A percentile compares a stretch with the other conserved stretches of the same genome.
These are phyloP conservation scores for Trichoderma sp. DNA, from an alignment of 2,329 filamentous ascomycete species.

Conservation along the genomic window DNA sequence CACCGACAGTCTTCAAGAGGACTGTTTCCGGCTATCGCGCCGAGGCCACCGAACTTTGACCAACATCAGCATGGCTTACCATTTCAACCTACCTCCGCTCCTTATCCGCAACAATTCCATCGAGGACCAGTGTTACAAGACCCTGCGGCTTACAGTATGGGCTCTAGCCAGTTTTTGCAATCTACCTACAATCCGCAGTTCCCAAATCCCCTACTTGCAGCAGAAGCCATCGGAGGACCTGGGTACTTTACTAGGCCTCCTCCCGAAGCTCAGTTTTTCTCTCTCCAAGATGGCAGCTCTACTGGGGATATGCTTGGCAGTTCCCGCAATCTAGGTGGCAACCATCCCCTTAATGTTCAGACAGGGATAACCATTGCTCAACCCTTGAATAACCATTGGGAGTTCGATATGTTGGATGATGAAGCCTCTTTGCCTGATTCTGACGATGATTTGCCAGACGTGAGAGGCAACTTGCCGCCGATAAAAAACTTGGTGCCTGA, in stretches of 20 bases:
- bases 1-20: constrained; percentile 41
- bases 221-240: not conserved
- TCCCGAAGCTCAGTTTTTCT: not conserved
- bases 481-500: constrained; percentile 38
- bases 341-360: not conserved
- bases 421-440: constrained; percentile 62
- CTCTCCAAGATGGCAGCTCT: not conserved
- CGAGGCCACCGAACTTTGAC: constrained; percentile 44
- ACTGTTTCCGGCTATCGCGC: constrained; percentile 46
- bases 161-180: constrained; percentile 2
- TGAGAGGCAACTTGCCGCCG: constrained; percentile 35
- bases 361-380: not conserved
- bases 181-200: constrained; percentile 19
- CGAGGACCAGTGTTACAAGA: constrained; percentile 1
- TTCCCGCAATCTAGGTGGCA: not conserved
- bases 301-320: not conserved
- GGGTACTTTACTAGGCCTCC: not conserved
- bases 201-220: constrained; percentile 25
- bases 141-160: not conserved
- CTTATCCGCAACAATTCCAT: constrained; percentile 16
- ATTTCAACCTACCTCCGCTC: not conserved
- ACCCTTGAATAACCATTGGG: constrained; percentile 22
- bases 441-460: constrained; percentile 53
- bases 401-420: constrained; percentile 46
- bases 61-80: constrained; percentile 16